These are phyloP conservation scores for Entrophospora sp. DNA, from an alignment of 192 early-diverging fungal genomes.

Conservation along the genomic window DNA sequence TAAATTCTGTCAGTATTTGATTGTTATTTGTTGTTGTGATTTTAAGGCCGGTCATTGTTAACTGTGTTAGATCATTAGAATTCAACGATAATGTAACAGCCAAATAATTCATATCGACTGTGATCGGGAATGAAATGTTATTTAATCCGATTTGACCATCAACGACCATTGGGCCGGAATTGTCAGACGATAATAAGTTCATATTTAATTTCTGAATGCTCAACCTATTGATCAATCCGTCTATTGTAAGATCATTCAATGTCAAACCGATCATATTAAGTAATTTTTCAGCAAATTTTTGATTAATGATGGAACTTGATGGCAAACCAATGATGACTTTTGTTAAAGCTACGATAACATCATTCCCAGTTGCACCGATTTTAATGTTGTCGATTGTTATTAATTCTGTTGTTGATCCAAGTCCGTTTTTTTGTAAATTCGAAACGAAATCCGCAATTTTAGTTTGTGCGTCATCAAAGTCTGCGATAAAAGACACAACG, in stretches of 20 bases:
- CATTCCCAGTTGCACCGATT: background rate
- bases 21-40: background rate
- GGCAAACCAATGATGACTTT: background rate
- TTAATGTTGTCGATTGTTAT: background rate
- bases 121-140: background rate
- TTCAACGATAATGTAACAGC: background rate
- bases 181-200: no score
- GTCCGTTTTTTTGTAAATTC: background rate
- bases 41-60: background rate
- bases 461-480: background rate
- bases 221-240: background rate
- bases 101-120: background rate
- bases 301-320: background rate
- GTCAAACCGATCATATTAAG: background rate
- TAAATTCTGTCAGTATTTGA: background rate
- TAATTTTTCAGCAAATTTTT: background rate
- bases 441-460: background rate
- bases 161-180: no score
- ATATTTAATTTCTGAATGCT: no score
- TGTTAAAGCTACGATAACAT: background rate
- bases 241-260: background rate
- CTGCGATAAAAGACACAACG: background rate
- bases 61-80: background rate
- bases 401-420: background rate
- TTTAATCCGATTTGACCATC: background rate